These are phyloP conservation scores for Aspergillus ibericus DNA, from an alignment of 2,329 filamentous ascomycete genomes.

Conservation along the genomic window DNA sequence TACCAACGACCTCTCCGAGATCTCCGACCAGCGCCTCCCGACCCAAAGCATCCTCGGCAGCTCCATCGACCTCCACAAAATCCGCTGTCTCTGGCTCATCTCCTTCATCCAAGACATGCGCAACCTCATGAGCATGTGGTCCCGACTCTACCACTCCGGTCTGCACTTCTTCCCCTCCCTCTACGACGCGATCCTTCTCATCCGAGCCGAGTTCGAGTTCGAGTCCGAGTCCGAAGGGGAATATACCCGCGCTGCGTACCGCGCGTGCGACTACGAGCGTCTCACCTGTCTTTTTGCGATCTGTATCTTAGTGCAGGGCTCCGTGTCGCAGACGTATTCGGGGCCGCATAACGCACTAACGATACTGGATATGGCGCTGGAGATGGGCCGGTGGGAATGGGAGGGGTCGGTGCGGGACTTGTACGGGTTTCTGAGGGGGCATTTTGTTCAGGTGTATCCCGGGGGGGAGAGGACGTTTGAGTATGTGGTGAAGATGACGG, in stretches of 20 bases:
- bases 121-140: slow-evolving; percentile 24
- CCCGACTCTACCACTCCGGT: slow-evolving; percentile 13
- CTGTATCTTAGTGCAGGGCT: slow-evolving; percentile 22
- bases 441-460: slow-evolving; percentile 1
- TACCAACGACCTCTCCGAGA: slow-evolving; percentile 21
- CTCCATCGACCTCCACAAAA: slow-evolving; percentile 23
- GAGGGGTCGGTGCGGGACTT: slow-evolving; percentile 11
- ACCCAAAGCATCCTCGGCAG: background rate
- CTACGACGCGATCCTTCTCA: slow-evolving; percentile 17
- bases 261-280: slow-evolving; percentile 10
- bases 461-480: slow-evolving; percentile 14
- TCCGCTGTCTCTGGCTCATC: slow-evolving; percentile 31
- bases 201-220: slow-evolving; percentile 18
- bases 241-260: background rate
- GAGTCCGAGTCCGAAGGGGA: slow-evolving; percentile 8
- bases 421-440: slow-evolving; percentile 13
- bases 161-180: slow-evolving; percentile 15
- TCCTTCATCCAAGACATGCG: slow-evolving; percentile 33
- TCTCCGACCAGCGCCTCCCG: slow-evolving; percentile 10
- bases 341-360: background rate
- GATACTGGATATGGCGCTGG: slow-evolving; percentile 12
- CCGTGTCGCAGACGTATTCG: slow-evolving; percentile 6
- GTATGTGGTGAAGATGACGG: slow-evolving; percentile 18
- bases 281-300: slow-evolving; percentile 20
- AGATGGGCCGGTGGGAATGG: slow-evolving; percentile 10